Conservation (phyloP, 2,329 filamentous ascomycete species). For the Fusarium circinatum region DNA sequence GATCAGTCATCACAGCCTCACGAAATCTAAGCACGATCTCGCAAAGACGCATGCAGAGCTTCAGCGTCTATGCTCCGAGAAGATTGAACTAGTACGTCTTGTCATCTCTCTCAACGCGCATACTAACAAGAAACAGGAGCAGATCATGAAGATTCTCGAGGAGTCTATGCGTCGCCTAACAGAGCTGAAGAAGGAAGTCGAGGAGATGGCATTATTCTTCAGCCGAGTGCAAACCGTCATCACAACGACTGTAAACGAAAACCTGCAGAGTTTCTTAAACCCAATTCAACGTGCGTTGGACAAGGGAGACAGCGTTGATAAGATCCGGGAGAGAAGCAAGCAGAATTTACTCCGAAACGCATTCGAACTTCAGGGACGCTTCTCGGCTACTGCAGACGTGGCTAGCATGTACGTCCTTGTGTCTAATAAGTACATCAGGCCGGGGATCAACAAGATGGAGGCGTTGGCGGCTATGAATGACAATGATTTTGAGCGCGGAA, state of each 20-base stretch:
- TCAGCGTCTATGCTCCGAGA: background rate
- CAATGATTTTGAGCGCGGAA: background rate
- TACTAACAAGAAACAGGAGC: background rate
- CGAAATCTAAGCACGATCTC: background rate
- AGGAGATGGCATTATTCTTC: background rate
- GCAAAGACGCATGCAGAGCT: background rate
- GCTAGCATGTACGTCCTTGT: background rate
- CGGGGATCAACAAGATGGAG: background rate
- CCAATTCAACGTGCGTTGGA: background rate
- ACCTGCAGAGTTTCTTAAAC: background rate
- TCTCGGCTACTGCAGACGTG: background rate
- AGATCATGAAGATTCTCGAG: background rate
- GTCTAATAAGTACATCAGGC: background rate
- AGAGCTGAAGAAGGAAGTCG: background rate
- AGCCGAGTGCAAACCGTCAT: background rate
- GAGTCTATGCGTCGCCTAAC: background rate
- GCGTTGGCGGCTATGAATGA: background rate
- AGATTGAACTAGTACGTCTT: background rate
- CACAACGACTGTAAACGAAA: background rate
- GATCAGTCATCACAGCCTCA: background rate
- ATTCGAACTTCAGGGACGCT: background rate
- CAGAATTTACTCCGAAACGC: background rate
- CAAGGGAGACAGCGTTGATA: background rate
- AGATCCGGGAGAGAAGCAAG: background rate
- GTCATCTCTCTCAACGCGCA: fast-evolving